Percentiles rank a stretch among this genome's conserved stretches.
phyloP scores from a whole-genome alignment of 495 filamentous ascomycete species.

The Aspergillus saccharolyticus region DNA sequence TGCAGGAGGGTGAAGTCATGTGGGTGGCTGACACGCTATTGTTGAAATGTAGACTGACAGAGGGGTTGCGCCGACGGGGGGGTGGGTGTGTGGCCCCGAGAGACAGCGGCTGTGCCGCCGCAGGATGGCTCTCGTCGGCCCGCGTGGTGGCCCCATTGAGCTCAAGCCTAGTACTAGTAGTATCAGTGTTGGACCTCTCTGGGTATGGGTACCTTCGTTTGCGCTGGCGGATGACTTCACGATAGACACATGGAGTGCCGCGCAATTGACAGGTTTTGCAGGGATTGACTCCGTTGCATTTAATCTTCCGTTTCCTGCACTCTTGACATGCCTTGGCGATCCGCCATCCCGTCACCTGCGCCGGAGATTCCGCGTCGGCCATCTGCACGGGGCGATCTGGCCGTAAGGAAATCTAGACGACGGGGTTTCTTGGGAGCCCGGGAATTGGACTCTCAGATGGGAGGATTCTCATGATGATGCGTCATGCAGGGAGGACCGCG shows the following conservation, averaged over 20 bases:
- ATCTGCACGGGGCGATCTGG: slow-evolving; percentile 9
- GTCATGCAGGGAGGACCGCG: background rate
- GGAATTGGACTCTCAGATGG: background rate
- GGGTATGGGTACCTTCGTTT: slow-evolving; percentile 32
- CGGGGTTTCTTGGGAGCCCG: too few relatives aligned
- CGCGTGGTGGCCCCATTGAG: slow-evolving; percentile 8
- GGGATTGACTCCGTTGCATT: slow-evolving; percentile 37
- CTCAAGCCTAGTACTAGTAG: too few relatives aligned
- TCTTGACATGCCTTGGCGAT: slow-evolving; percentile 43
- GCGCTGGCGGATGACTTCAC: slow-evolving; percentile 38
- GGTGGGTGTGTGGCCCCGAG: slow-evolving; percentile 14
- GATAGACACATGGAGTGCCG: slow-evolving; percentile 34
- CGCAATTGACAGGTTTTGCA: slow-evolving; percentile 40
- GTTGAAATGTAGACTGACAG: slow-evolving; percentile 29
- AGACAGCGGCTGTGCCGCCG: slow-evolving; percentile 13
- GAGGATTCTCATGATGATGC: background rate
- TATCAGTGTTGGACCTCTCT: slow-evolving; percentile 4
- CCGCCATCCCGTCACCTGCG: slow-evolving; percentile 28
- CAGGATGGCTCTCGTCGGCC: slow-evolving; percentile 8
- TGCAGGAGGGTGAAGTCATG: slow-evolving; percentile 41
- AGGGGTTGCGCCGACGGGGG: slow-evolving; percentile 17
- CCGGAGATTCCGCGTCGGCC: slow-evolving; percentile 21
- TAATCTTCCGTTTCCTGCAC: slow-evolving; percentile 42
- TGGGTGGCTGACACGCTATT: slow-evolving; percentile 43
- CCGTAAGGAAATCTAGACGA: too few relatives aligned